Evolutionary conservation across 768 basidiomycete species (phyloP).

Genomic region (Pleurotus tuoliensis): DNA sequence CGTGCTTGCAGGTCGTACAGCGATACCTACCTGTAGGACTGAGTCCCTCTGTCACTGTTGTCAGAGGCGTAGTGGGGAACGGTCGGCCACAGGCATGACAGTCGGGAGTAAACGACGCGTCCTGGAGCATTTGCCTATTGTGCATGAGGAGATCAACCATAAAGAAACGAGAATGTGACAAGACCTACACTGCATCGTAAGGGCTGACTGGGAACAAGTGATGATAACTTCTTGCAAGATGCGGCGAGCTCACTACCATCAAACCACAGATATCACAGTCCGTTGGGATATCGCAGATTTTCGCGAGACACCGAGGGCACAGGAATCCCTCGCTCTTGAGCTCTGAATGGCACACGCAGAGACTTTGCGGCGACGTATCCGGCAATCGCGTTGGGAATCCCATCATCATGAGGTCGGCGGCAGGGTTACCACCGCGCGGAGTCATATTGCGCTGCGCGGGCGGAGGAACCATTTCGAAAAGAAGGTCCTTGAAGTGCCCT

Average conservation of each 20-base stretch:
- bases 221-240: constrained; percentile 93
- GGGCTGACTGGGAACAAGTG: constrained; percentile 93
- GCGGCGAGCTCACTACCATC: constrained; percentile 97
- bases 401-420: constrained; percentile 97
- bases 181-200: constrained; percentile 75
- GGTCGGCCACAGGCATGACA: constrained; percentile 81
- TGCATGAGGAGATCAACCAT: constrained; percentile 5
- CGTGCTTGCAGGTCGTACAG: constrained; percentile 79
- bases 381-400: constrained; percentile 94
- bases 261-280: constrained; percentile 96
- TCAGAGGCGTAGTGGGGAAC: constrained; percentile 48
- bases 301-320: constrained; percentile 89
- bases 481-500: constrained; percentile 91
- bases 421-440: constrained; percentile 44
- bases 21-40: constrained; percentile 85
- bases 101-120: constrained; percentile 26
- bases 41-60: constrained; percentile 55
- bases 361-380: constrained; percentile 71
- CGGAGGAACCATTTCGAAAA: constrained; percentile 94
- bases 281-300: constrained; percentile 97
- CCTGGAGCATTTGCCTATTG: constrained; percentile 35
- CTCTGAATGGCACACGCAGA: constrained; percentile 93
- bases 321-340: constrained; percentile 92
- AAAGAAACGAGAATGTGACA: constrained; percentile 3
- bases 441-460: constrained; percentile 71